Percentiles rank a stretch among this genome's conserved stretches.
Conservation (phyloP, 73 alveolate genomes). For the Paramecium biaurelia region DNA sequence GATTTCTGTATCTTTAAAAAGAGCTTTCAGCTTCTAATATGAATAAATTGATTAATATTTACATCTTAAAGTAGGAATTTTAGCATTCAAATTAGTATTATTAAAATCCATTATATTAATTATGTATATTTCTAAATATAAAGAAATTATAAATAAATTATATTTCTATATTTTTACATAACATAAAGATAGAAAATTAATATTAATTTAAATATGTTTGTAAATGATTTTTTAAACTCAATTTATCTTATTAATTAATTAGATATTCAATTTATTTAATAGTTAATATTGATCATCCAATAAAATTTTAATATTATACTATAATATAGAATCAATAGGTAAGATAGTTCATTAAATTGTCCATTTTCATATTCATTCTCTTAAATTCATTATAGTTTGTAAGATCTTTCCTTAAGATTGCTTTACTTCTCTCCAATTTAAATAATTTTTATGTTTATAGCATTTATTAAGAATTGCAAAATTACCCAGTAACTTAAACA, state of each 20-base stretch:
- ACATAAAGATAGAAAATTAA: neutral
- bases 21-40: constrained; percentile 41
- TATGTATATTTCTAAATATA: neutral
- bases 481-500: neutral
- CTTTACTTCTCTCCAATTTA: neutral
- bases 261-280: neutral
- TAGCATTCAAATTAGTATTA: neutral
- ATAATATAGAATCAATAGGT: neutral
- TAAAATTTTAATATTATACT: neutral
- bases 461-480: neutral
- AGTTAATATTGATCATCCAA: neutral
- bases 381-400: neutral
- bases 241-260: neutral
- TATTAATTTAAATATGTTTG: neutral
- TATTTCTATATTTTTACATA: neutral
- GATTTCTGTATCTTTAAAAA: constrained; percentile 45
- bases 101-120: neutral
- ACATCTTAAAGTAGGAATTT: constrained; percentile 43
- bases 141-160: neutral
- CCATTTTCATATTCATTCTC: neutral
- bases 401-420: neutral
- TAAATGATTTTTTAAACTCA: neutral
- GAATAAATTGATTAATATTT: neutral
- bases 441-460: neutral
- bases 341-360: neutral